A percentile compares a stretch with the other conserved stretches of the same genome.
These are phyloP conservation scores for Aspergillus pseudotamarii DNA, from an alignment of 2,329 filamentous ascomycete species.

Conservation along the genomic window DNA sequence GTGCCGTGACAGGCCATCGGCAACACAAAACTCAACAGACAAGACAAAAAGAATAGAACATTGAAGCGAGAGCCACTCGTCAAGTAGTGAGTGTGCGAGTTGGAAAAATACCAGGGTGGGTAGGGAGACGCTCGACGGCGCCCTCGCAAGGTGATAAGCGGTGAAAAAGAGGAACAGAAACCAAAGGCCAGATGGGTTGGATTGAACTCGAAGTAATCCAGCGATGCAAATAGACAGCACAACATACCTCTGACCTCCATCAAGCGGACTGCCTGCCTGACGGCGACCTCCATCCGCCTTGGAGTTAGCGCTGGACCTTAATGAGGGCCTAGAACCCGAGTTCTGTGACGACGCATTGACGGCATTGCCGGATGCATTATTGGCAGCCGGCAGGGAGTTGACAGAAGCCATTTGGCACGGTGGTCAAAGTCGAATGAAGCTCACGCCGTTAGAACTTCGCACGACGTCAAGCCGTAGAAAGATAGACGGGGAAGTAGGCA, in stretches of 20 bases:
- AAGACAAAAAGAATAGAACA: not conserved
- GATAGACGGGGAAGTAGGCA: slow-evolving; percentile 26
- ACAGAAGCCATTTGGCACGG: slow-evolving; percentile 45
- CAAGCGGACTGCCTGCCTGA: slow-evolving; percentile 58
- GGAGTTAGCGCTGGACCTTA: slow-evolving; percentile 53
- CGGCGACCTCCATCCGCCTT: slow-evolving; percentile 59
- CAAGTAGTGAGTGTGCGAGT: not conserved
- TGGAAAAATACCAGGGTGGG: slow-evolving; percentile 3
- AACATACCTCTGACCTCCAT: slow-evolving; percentile 58
- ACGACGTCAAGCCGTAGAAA: slow-evolving; percentile 37
- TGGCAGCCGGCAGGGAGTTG: slow-evolving; percentile 40
- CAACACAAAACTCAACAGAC: not conserved
- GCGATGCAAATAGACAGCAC: slow-evolving; percentile 10
- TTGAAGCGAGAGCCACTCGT: not conserved
- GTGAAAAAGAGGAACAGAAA: slow-evolving; percentile 11
- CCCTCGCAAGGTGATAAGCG: slow-evolving; percentile 15
- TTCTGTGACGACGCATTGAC: slow-evolving; percentile 41
- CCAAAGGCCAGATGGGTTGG: not conserved
- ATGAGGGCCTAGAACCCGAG: slow-evolving; percentile 44
- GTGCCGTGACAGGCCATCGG: not conserved
- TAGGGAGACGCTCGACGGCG: slow-evolving; percentile 1
- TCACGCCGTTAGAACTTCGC: slow-evolving; percentile 39
- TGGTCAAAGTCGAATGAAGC: slow-evolving; percentile 29
- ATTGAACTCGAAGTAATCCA: slow-evolving; percentile 10
- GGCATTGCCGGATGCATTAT: slow-evolving; percentile 41